Conservation (phyloP, 148 eudicot genomes). For the Chenopodium formosanum region DNA sequence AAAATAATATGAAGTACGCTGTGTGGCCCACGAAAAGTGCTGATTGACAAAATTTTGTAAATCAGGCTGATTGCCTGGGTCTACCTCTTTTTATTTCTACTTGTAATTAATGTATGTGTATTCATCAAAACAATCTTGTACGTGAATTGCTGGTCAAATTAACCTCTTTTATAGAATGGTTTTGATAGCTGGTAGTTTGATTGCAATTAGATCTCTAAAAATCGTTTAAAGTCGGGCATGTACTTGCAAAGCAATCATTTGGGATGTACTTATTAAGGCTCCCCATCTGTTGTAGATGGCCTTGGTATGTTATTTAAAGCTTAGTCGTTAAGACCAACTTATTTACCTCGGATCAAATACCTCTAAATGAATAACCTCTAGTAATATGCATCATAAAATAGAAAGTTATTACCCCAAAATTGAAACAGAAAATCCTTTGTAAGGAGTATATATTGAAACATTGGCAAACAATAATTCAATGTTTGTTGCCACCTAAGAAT, state of each 20-base stretch:
- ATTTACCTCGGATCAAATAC: background rate
- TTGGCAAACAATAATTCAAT: no score
- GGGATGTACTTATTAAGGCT: no score
- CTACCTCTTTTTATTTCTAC: background rate
- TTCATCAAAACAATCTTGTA: background rate
- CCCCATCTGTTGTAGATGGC: no score
- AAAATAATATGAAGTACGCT: no score
- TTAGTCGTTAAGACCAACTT: background rate
- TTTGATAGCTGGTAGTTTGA: background rate
- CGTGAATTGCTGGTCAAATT: background rate
- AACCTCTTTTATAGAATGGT: background rate
- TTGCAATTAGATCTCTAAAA: background rate
- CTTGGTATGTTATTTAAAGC: background rate
- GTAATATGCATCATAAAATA: background rate
- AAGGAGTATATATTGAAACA: no score
- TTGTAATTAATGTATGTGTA: background rate
- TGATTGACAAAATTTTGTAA: no score
- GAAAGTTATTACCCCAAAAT: background rate
- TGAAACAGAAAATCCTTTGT: no score
- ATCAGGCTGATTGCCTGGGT: no score
- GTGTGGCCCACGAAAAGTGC: no score
- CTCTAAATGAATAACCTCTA: background rate
- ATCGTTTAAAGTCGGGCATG: no score
- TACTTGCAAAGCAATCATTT: no score
- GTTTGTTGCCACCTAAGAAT: no score